Evolutionary conservation across 2,329 filamentous ascomycete species (phyloP).

Genomic region (Exophiala mesophila): DNA sequence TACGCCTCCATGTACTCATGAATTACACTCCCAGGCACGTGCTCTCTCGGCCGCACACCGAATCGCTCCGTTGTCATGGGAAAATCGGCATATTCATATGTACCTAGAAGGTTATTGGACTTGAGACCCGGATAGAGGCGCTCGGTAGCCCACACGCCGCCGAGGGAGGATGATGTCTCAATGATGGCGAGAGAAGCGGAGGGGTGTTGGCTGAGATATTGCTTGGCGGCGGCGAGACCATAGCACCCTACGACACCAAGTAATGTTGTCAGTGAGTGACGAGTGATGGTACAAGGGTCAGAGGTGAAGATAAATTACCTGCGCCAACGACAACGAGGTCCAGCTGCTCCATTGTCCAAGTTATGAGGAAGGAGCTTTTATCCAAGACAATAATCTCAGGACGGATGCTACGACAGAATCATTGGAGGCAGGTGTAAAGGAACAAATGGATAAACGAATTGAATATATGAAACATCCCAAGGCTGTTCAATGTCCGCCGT

Average conservation of each 20-base stretch:
- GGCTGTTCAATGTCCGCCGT: too few relatives aligned
- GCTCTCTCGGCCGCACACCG: conserved; percentile 43
- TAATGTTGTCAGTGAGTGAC: conserved; percentile 66
- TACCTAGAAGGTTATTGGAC: conserved; percentile 68
- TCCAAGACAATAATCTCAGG: too few relatives aligned
- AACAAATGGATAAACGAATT: too few relatives aligned
- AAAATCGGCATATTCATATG: conserved; percentile 69
- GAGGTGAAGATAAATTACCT: conserved; percentile 7
- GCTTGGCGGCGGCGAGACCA: conserved; percentile 58
- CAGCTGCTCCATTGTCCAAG: not conserved
- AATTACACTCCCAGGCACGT: conserved; percentile 54
- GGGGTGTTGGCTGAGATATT: conserved; percentile 57
- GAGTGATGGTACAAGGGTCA: conserved; percentile 44
- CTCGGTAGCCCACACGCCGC: conserved; percentile 66
- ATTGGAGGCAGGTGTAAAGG: too few relatives aligned
- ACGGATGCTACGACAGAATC: too few relatives aligned
- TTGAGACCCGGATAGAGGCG: conserved; percentile 63
- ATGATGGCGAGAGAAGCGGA: conserved; percentile 51
- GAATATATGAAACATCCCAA: too few relatives aligned
- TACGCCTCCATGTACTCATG: conserved; percentile 55
- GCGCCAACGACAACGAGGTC: conserved; percentile 12
- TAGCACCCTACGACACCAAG: conserved; percentile 63
- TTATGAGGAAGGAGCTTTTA: too few relatives aligned
- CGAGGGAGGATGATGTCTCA: conserved; percentile 53
- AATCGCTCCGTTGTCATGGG: conserved; percentile 53